Evolutionary conservation across 768 basidiomycete genomes (phyloP).

Genomic region (Lactarius trivialis): DNA sequence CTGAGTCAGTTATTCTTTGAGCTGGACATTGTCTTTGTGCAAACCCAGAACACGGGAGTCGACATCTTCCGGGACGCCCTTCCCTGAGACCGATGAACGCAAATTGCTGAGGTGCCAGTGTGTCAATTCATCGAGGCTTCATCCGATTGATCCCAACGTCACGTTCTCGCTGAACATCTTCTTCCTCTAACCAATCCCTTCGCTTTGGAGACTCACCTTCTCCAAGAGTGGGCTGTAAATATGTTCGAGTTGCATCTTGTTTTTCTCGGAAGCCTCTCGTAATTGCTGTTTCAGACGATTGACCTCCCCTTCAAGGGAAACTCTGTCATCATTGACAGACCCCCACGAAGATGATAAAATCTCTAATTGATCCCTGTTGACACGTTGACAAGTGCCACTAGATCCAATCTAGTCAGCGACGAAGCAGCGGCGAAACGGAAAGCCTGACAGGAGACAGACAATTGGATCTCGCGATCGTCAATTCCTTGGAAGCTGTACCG

Average conservation of each 20-base stretch:
- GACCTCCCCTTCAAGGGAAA: slow-evolving; percentile 61
- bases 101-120: slow-evolving; percentile 60
- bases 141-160: slow-evolving; percentile 34
- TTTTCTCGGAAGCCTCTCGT: slow-evolving; percentile 72
- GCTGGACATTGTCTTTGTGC: slow-evolving; percentile 67
- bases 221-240: slow-evolving; percentile 80
- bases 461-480: slow-evolving; percentile 82
- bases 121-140: not conserved
- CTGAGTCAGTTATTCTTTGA: slow-evolving; percentile 69
- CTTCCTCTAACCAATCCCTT: slow-evolving; percentile 86
- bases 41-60: slow-evolving; percentile 65
- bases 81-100: slow-evolving; percentile 67
- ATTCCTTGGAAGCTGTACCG: slow-evolving; percentile 54
- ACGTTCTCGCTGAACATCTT: slow-evolving; percentile 80
- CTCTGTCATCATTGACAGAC: slow-evolving; percentile 85
- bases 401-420: not conserved
- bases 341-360: slow-evolving; percentile 81
- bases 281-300: slow-evolving; percentile 58
- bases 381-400: slow-evolving; percentile 86
- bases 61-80: slow-evolving; percentile 76
- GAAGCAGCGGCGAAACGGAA: no score
- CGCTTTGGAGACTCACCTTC: slow-evolving; percentile 85
- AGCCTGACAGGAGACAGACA: slow-evolving; percentile 40
- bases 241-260: slow-evolving; percentile 85
- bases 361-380: slow-evolving; percentile 91